Base-by-base conservation (phyloP, 2,329 filamentous ascomycete genomes). In the Elsinoe ampelina region DNA sequence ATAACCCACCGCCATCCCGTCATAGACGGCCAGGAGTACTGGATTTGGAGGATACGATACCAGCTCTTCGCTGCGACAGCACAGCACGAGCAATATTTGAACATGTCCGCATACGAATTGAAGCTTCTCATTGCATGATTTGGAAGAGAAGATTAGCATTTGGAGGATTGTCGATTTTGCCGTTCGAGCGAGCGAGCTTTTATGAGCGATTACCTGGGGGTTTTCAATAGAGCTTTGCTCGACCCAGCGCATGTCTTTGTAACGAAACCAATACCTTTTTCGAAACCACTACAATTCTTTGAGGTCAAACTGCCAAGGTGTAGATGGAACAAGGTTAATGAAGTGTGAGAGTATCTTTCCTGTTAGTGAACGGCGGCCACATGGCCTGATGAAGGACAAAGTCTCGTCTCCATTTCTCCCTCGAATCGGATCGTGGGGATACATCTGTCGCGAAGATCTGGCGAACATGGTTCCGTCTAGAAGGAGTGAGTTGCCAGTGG, bases 171-270 rank as follows among this genome's bases (percentile, higher is more conserved):
- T 38, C 34, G 48, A n/a, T n/a, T 35, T 39, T 35, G 12, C 13
- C 48, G 6, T 52, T 50, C 45, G 30, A 52, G 48, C 48, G 48
- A 39, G 48, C 48, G 32, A 52, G 41, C 41, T 50, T 50, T 26
- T 47, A 20, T 47, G 17, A 35, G 45, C 45, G 26, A 26, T 50
- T 20, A 20, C 30, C 15, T 13, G 17, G 20, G 34, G 20, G 34
- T 41, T 19, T 15, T 41, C 11, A 36, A 15, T 10, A 30, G 45
- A 15, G 30, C 26, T 34, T 30, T 12, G 10, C 22, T 38, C 11
- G 13, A 17, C 13, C 32, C 30, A 10, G 48, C 30, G 48, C 26
- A 39, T 30, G 26, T 30, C 26, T 30, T 30, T 30, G 48, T 52
- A n/a, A 38, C 32, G 13, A 26, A 22, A 15, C 26, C 15, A 19